Percentiles rank a stretch among this genome's conserved stretches.
These are phyloP conservation scores for Cardiospermum halicacabum DNA, from an alignment of 345 rosid species.

Conservation along the genomic window DNA sequence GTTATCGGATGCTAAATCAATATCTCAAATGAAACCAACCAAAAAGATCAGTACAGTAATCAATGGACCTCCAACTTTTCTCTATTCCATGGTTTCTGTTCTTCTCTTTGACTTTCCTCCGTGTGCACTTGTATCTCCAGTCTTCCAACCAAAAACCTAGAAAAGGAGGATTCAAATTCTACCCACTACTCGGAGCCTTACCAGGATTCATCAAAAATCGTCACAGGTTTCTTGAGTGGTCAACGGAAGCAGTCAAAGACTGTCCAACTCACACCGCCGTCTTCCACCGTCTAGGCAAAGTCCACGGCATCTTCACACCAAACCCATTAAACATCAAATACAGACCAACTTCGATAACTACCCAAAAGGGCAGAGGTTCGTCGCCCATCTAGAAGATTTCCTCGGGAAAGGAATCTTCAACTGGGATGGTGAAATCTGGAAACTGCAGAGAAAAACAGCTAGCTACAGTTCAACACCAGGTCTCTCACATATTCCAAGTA, in stretches of 20 bases:
- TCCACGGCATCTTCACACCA: slow-evolving; percentile 33
- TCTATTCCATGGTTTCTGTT: slow-evolving; percentile 21
- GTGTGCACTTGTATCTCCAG: slow-evolving; percentile 9
- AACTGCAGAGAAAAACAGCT: slow-evolving; percentile 36
- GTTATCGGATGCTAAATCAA: too few species aligned
- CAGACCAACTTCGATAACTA: slow-evolving; percentile 35
- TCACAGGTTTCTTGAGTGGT: slow-evolving; percentile 40
- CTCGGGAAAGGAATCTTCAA: slow-evolving; percentile 47
- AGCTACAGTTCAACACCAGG: slow-evolving; percentile 40
- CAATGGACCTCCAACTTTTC: slow-evolving; percentile 33
- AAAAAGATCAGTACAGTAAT: slow-evolving; percentile 4
- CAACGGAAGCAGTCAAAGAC: slow-evolving; percentile 20
- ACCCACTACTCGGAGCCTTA: slow-evolving; percentile 32
- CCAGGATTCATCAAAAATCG: slow-evolving; percentile 37
- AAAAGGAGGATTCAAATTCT: slow-evolving; percentile 27
- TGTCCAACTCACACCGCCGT: slow-evolving; percentile 27
- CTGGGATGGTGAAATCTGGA: slow-evolving; percentile 40
- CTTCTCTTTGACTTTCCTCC: slow-evolving; percentile 10
- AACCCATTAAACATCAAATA: slow-evolving; percentile 34
- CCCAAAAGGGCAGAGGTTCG: slow-evolving; percentile 34
- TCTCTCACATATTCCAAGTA: too few species aligned
- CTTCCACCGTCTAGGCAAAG: slow-evolving; percentile 22
- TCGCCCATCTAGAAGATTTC: slow-evolving; percentile 27
- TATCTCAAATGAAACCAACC: too few species aligned
- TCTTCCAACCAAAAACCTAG: background rate